These are phyloP conservation scores for Chionographis japonica DNA, from an alignment of 106 monocot species.

Conservation along the genomic window DNA sequence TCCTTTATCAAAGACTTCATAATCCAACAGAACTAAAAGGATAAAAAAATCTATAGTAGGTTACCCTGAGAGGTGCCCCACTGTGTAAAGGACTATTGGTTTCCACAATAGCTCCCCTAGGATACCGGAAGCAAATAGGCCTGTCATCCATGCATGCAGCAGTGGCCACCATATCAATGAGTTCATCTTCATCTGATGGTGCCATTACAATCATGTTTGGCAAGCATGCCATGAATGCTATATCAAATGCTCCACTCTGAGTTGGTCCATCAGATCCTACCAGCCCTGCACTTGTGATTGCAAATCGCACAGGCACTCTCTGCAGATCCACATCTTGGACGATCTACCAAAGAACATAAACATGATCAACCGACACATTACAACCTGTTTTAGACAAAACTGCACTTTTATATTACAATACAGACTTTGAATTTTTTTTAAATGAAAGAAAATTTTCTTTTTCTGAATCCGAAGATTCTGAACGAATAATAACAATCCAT, in stretches of 20 bases:
- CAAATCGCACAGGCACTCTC: slow-evolving; percentile 61
- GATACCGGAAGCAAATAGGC: slow-evolving; percentile 70
- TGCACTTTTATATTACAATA: no score
- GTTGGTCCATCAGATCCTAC: slow-evolving; percentile 62
- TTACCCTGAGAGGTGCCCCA: slow-evolving; percentile 42
- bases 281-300: slow-evolving; percentile 56
- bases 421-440: no score
- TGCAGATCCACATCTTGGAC: slow-evolving; percentile 76
- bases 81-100: slow-evolving; percentile 5
- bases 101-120: slow-evolving; percentile 36
- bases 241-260: slow-evolving; percentile 66
- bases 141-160: slow-evolving; percentile 44
- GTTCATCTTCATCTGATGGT: slow-evolving; percentile 61
- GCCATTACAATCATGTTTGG: slow-evolving; percentile 92
- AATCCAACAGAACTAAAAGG: neutral
- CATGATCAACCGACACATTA: neutral
- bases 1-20: no score
- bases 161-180: slow-evolving; percentile 64
- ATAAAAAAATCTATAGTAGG: neutral
- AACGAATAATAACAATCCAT: no score
- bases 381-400: neutral
- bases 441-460: no score
- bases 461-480: no score
- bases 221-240: slow-evolving; percentile 71
- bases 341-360: slow-evolving; percentile 20